Percentiles rank a stretch among this genome's conserved stretches.
These are phyloP conservation scores for Fraxinus sp. DNA, from an alignment of 305 asterid genomes.

Conservation along the genomic window DNA sequence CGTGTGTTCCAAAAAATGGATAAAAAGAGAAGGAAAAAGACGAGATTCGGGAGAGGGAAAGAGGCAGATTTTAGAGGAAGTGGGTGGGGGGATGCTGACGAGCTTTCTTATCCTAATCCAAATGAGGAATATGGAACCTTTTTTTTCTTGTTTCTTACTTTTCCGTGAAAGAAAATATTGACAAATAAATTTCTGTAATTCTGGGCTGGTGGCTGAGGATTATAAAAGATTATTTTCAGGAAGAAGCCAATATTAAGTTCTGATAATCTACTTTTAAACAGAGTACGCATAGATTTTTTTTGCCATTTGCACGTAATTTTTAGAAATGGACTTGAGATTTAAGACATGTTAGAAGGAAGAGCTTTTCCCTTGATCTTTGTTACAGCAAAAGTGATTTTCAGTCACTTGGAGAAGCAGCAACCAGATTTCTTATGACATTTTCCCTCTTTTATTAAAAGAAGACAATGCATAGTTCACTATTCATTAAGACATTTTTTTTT, in stretches of 20 bases:
- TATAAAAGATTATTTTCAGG: neutral
- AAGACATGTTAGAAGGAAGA: neutral
- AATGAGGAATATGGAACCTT: neutral
- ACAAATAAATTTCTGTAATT: neutral
- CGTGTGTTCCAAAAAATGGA: slow-evolving; percentile 1
- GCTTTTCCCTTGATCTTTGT: neutral
- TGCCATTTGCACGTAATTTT: slow-evolving; percentile 1
- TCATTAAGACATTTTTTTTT: too few relatives aligned
- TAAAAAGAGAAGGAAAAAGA: neutral
- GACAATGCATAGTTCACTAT: too few relatives aligned
- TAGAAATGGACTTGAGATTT: slow-evolving; percentile 24
- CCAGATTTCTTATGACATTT: neutral
- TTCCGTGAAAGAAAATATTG: neutral
- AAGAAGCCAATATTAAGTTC: neutral
- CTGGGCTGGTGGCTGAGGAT: neutral
- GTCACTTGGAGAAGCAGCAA: neutral
- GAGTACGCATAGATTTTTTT: neutral
- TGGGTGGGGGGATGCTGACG: neutral
- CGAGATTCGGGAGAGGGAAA: neutral
- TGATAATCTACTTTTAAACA: neutral
- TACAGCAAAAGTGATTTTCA: neutral
- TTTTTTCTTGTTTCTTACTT: neutral
- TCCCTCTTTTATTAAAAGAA: too few relatives aligned
- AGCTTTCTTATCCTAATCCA: slow-evolving; percentile 11
- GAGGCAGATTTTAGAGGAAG: neutral